These are phyloP conservation scores for Peronospora destructor DNA, from an alignment of 352 stramenopile genomes.

Conservation along the genomic window DNA sequence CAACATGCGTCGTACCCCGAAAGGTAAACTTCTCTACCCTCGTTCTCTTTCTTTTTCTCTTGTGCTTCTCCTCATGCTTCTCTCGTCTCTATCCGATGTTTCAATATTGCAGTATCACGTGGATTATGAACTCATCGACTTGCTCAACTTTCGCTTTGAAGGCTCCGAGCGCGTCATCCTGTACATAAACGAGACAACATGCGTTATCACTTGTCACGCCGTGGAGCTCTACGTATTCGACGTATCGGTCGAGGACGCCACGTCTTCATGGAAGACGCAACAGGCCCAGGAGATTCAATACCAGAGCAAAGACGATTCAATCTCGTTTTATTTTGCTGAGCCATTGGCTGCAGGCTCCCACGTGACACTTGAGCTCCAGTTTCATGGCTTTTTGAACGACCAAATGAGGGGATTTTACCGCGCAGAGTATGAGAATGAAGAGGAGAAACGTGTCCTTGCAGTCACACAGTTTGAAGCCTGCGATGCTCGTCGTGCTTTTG, in stretches of 20 bases:
- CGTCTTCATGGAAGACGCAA: slow-evolving; percentile 14
- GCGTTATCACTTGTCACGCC: slow-evolving; percentile 88
- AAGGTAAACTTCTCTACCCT: slow-evolving; percentile 30
- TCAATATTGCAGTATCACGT: slow-evolving; percentile 43
- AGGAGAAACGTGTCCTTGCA: slow-evolving; percentile 91
- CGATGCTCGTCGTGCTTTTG: slow-evolving; percentile 91
- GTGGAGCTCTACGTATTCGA: slow-evolving; percentile 89
- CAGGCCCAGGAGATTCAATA: slow-evolving; percentile 45
- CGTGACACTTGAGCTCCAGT: slow-evolving; percentile 41
- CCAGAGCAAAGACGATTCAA: slow-evolving; percentile 42
- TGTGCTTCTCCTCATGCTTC: neutral
- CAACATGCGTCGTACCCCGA: slow-evolving; percentile 43
- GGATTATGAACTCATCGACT: slow-evolving; percentile 70
- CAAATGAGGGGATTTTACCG: slow-evolving; percentile 96
- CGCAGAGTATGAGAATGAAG: slow-evolving; percentile 86
- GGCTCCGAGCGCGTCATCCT: slow-evolving; percentile 52
- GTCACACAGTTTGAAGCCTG: slow-evolving; percentile 83
- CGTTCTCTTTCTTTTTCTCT: neutral
- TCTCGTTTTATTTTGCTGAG: slow-evolving; percentile 55
- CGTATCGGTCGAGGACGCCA: slow-evolving; percentile 46
- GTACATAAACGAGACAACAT: slow-evolving; percentile 47
- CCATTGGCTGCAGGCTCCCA: slow-evolving; percentile 24
- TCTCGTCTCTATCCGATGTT: neutral
- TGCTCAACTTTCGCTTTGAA: slow-evolving; percentile 76
- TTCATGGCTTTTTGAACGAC: slow-evolving; percentile 80